Base-by-base conservation (phyloP, 1,139 yeast species). In the Saccharomyces hybrid region DNA sequence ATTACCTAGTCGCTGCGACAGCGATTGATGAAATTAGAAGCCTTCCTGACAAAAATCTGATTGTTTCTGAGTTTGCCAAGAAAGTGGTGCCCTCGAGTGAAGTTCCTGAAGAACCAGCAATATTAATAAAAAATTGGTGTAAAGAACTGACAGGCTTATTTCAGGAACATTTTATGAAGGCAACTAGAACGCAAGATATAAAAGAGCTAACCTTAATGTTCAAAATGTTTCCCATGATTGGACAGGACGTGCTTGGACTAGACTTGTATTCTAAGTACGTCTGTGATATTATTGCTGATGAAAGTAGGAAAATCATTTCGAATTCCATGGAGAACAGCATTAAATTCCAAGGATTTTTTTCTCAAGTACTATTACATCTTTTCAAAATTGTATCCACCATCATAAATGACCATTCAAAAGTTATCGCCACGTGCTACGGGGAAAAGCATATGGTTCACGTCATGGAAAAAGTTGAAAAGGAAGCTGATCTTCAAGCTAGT, bases 401-500 rank as follows among this genome's bases (percentile, higher is more conserved):
- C 73, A 79, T 93, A 28, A 82, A 84, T 46, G 97, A 90, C 67
- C 99, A 93, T 69, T 83, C 95, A 0, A 85, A 84, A 5, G 78
- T 93, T 49, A 90, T 93, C 29, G 80, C 79, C 52, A 77, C 77
- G 53, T 85, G 84, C 65, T 93, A 95, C 67, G 88, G 88, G 5
- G 75, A 77, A 1, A 72, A 77, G 19, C 84, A 88, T 28, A 83
- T 91, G 75, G 73, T 78, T 3, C 77, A 77, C 50, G 91, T 91
- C 4, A 78, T 91, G 60, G 82, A 78, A 28, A 81, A 80, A 55
- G 84, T 93, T 41, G 96, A 93, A 69, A 76, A 80, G 55, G 99
- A 93, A 66, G 86, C 95, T 23, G 99, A 93, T 66, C 78, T 91
- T 13, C 99, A 93, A 66, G 86, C 95, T 26, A 95, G 96, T 0